Evolutionary conservation across 1,284 basidiomycete species (phyloP).

Genomic region (Rhodotorula mucilaginosa): DNA sequence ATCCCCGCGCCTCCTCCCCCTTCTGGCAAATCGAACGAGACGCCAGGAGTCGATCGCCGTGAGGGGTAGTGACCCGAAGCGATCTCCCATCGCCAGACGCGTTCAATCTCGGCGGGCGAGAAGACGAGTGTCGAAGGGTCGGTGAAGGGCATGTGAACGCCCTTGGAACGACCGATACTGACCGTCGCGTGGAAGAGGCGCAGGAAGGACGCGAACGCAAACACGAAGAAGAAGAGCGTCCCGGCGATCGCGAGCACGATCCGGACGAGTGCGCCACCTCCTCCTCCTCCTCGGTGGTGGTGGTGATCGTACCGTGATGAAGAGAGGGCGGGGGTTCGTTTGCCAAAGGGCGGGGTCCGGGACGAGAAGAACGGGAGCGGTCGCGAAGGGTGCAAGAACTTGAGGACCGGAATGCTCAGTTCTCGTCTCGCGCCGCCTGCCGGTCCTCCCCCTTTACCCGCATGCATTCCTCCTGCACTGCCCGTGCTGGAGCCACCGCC

Average conservation of each 20-base stretch:
- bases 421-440: constrained; percentile 16
- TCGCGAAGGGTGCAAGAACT: constrained; percentile 28
- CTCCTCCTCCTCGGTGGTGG: not conserved
- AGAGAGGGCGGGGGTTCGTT: constrained; percentile 10
- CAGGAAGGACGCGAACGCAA: constrained; percentile 7
- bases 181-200: constrained; percentile 1
- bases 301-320: constrained; percentile 5
- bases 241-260: constrained; percentile 26
- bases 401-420: constrained; percentile 32
- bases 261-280: not conserved
- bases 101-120: constrained; percentile 68
- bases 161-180: not conserved
- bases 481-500: not conserved
- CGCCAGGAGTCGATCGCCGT: constrained; percentile 50
- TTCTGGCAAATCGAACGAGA: constrained; percentile 23
- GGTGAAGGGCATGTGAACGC: constrained; percentile 58
- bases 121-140: constrained; percentile 75
- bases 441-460: not conserved
- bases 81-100: constrained; percentile 92
- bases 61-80: constrained; percentile 86
- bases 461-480: not conserved
- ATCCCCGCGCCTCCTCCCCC: constrained; percentile 4
- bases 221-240: constrained; percentile 10
- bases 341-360: not conserved
- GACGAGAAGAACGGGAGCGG: constrained; percentile 10